Percentiles rank a stretch among this genome's conserved stretches.
These are phyloP conservation scores for Axilococcus clingmanii DNA, from an alignment of 139 green algal genomes.

Conservation along the genomic window DNA sequence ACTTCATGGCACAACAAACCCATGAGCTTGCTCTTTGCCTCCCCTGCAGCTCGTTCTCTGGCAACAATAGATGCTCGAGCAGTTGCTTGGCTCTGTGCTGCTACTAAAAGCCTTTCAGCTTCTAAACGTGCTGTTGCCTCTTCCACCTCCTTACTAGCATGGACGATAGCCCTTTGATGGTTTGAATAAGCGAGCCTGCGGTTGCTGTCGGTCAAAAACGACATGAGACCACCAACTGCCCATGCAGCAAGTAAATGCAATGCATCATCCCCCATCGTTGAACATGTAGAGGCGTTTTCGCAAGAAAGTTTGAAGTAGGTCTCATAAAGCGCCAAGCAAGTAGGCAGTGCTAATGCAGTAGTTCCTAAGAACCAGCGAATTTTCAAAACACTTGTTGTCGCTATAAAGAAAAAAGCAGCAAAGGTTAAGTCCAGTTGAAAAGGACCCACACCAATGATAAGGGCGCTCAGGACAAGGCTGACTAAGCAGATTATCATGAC, in stretches of 20 bases:
- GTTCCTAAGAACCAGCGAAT: constrained; percentile 44
- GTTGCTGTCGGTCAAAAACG: constrained; percentile 63
- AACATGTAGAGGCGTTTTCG: no score
- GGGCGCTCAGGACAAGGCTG: no score
- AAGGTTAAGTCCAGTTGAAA: no score
- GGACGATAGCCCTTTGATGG: constrained; percentile 38
- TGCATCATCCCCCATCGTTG: no score
- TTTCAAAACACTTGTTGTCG: constrained; percentile 60
- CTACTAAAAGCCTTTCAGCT: constrained; percentile 48
- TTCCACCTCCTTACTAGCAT: constrained; percentile 62
- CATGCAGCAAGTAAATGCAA: constrained; percentile 64
- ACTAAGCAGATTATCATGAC: no score
- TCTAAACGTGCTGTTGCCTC: constrained; percentile 44
- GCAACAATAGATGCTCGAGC: constrained; percentile 48
- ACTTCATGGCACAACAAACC: constrained; percentile 57
- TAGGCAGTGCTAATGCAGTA: constrained; percentile 8
- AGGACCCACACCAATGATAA: no score
- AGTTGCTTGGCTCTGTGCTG: constrained; percentile 46
- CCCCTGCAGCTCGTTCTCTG: constrained; percentile 63
- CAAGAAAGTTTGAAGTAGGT: constrained; percentile 7
- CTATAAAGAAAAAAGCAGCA: constrained; percentile 69
- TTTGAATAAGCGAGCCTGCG: constrained; percentile 63
- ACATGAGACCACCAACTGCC: constrained; percentile 64
- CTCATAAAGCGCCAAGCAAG: not conserved
- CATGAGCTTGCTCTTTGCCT: constrained; percentile 67